Conservation (phyloP, 176 grass and related monocot genomes). For the Oryza rufipogon region DNA sequence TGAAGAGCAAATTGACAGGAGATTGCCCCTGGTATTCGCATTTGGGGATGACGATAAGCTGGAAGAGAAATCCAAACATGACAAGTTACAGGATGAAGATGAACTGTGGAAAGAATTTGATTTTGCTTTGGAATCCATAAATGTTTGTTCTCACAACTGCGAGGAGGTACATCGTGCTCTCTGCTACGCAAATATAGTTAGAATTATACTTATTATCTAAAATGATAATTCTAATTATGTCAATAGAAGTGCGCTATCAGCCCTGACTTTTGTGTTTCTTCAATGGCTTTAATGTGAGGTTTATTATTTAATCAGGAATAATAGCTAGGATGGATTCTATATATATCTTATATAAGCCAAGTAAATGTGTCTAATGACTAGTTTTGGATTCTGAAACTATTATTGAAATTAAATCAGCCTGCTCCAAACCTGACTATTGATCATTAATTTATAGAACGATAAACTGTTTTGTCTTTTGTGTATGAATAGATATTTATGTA, state of each 20-base stretch:
- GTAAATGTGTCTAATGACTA: no score
- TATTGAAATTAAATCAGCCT: background rate
- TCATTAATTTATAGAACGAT: background rate
- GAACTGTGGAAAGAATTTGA: conserved; percentile 33
- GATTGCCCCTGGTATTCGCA: conserved; percentile 32
- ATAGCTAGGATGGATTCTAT: background rate
- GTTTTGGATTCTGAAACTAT: no score
- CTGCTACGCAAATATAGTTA: background rate
- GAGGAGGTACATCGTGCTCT: conserved; percentile 44
- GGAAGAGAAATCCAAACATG: conserved; percentile 6
- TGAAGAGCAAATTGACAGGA: background rate
- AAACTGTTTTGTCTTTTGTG: background rate
- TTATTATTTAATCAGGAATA: background rate
- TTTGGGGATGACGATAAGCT: conserved; percentile 33
- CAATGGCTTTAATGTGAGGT: background rate
- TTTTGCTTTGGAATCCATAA: background rate
- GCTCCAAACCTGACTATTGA: background rate
- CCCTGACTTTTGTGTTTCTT: background rate
- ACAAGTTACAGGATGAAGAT: conserved; percentile 24
- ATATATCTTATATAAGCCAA: background rate
- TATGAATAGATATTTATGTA: background rate
- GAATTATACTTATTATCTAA: background rate
- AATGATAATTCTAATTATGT: background rate
- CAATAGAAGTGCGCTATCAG: background rate
- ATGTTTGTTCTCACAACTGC: background rate